These are phyloP conservation scores for Sporothrix euskadiensis DNA, from an alignment of 2,329 filamentous ascomycete genomes.

Conservation along the genomic window DNA sequence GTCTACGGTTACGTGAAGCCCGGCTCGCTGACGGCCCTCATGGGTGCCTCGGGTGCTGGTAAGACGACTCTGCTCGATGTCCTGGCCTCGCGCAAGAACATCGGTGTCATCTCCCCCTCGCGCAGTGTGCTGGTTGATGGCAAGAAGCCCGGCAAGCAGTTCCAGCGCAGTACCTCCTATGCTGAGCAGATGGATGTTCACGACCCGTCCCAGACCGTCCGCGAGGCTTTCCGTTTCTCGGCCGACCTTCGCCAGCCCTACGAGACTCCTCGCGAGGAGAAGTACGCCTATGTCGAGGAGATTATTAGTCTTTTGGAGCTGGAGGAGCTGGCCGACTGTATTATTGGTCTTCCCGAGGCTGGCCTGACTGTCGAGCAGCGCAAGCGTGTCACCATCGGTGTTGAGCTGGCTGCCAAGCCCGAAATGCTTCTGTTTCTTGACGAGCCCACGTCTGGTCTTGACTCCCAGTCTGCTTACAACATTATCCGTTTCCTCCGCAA, in stretches of 20 bases:
- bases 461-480: conserved; percentile 72
- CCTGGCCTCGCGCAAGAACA: conserved; percentile 62
- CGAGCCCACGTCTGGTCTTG: conserved; percentile 74
- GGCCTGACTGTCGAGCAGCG: conserved; percentile 68
- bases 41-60: conserved; percentile 82
- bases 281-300: conserved; percentile 62
- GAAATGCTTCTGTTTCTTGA: conserved; percentile 76
- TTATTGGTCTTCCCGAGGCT: conserved; percentile 63
- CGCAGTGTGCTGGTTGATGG: conserved; percentile 61
- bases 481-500: conserved; percentile 78
- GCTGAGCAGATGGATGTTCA: conserved; percentile 65
- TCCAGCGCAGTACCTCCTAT: conserved; percentile 61
- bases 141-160: conserved; percentile 57
- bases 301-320: conserved; percentile 59
- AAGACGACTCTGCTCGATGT: conserved; percentile 86
- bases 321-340: conserved; percentile 59
- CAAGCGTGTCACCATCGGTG: conserved; percentile 84
- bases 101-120: conserved; percentile 53
- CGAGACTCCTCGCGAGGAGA: conserved; percentile 55
- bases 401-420: conserved; percentile 83
- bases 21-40: conserved; percentile 72
- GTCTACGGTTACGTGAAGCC: conserved; percentile 72
- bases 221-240: conserved; percentile 64
- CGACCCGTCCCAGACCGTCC: conserved; percentile 62
- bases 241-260: conserved; percentile 60